phyloP scores from a whole-genome alignment of 2,329 filamentous ascomycete genomes.

The Grosmannia serpens region DNA sequence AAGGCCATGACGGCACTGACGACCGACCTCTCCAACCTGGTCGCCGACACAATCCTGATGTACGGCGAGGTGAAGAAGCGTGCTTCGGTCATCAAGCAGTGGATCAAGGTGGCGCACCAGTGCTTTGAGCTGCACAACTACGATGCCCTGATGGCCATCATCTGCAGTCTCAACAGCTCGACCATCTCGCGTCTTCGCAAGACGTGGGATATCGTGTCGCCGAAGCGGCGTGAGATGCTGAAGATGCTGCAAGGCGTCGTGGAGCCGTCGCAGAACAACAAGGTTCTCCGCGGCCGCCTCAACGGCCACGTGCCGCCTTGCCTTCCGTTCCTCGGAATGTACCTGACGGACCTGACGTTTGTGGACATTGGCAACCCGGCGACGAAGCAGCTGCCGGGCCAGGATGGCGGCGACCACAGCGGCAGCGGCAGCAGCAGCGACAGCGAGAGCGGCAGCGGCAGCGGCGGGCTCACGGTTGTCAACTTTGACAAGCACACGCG shows the following conservation, averaged over 20 bases:
- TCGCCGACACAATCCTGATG: constrained; percentile 83
- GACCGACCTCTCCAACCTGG: constrained; percentile 83
- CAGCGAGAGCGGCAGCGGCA: constrained; percentile 24
- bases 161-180: constrained; percentile 85
- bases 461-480: constrained; percentile 68
- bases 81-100: constrained; percentile 85
- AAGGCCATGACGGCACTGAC: constrained; percentile 88
- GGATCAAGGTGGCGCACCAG: constrained; percentile 87
- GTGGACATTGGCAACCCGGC: constrained; percentile 88
- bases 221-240: constrained; percentile 70
- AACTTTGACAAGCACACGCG: constrained; percentile 97
- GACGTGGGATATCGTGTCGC: constrained; percentile 84
- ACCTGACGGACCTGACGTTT: constrained; percentile 91
- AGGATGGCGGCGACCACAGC: constrained; percentile 25
- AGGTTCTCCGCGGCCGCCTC: constrained; percentile 69
- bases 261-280: constrained; percentile 84
- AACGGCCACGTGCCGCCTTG: constrained; percentile 84
- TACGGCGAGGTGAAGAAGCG: constrained; percentile 88
- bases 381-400: constrained; percentile 59
- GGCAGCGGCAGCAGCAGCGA: not conserved
- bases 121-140: constrained; percentile 91
- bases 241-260: constrained; percentile 74
- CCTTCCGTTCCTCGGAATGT: constrained; percentile 90
- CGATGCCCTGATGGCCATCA: constrained; percentile 92
- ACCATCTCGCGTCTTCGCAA: constrained; percentile 78